phyloP scores from a whole-genome alignment of 306 rosid genomes.

The Lathyrus tuberosus region DNA sequence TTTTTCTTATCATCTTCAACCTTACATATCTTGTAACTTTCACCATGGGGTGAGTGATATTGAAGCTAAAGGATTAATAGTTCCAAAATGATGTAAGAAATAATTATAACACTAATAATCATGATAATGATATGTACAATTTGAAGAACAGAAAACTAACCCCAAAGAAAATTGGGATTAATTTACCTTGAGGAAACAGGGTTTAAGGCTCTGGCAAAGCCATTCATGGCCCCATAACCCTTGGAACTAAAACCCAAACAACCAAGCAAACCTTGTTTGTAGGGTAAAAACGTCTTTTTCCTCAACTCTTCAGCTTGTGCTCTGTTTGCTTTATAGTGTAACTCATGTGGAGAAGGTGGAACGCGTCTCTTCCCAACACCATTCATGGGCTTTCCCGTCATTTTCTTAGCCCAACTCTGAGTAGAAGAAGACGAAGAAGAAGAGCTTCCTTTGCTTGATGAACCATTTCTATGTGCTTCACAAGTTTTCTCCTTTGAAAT shows the following conservation, averaged over 20 bases:
- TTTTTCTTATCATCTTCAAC: constrained; percentile 13
- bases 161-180: neutral
- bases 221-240: constrained; percentile 96
- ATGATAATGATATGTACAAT: constrained; percentile 44
- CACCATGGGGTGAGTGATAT: constrained; percentile 34
- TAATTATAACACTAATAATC: neutral
- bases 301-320: constrained; percentile 93
- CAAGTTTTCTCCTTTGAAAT: constrained; percentile 40
- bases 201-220: constrained; percentile 90
- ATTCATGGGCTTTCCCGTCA: constrained; percentile 61
- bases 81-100: constrained; percentile 31
- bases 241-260: constrained; percentile 95
- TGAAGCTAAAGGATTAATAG: constrained; percentile 22
- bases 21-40: constrained; percentile 9
- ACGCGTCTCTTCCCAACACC: constrained; percentile 81
- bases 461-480: constrained; percentile 11
- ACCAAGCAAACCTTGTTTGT: constrained; percentile 86
- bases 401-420: constrained; percentile 51
- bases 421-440: constrained; percentile 7
- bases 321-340: constrained; percentile 84
- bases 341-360: constrained; percentile 86
- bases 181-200: constrained; percentile 92
- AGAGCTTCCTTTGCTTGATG: neutral
- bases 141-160: neutral
- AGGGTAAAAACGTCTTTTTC: constrained; percentile 93